Evolutionary conservation across 495 filamentous ascomycete genomes (phyloP).

Genomic region (Penicillium coffeae): DNA sequence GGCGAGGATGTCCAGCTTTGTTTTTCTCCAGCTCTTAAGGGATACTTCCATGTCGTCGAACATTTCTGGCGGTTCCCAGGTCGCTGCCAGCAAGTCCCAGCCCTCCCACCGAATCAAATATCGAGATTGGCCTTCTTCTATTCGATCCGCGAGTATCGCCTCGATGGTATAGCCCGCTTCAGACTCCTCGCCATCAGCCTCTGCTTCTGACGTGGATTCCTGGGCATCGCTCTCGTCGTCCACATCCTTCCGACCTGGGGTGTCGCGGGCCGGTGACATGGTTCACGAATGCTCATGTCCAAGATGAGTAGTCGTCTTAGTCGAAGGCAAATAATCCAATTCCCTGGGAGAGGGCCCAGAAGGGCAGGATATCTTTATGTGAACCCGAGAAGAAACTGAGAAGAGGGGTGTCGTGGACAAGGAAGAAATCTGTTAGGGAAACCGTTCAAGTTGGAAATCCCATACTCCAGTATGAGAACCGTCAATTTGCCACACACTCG

Average conservation of each 20-base stretch:
- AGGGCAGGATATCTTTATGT: too few species aligned
- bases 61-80: conserved; percentile 59
- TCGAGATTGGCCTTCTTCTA: conserved; percentile 25
- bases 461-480: too few species aligned
- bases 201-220: conserved; percentile 17
- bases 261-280: background rate
- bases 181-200: background rate
- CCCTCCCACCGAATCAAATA: conserved; percentile 66
- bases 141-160: background rate
- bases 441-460: too few species aligned
- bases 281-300: too few species aligned
- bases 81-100: conserved; percentile 38
- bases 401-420: too few species aligned
- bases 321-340: too few species aligned
- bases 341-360: too few species aligned
- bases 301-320: too few species aligned
- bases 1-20: conserved; percentile 38
- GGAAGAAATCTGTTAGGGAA: too few species aligned
- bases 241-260: background rate
- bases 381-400: too few species aligned
- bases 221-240: background rate
- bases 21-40: conserved; percentile 50
- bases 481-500: too few species aligned
- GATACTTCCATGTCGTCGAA: conserved; percentile 42
- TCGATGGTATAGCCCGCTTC: background rate